Base-by-base conservation (phyloP, 139 green algal species). In the Closterium sp. region DNA sequence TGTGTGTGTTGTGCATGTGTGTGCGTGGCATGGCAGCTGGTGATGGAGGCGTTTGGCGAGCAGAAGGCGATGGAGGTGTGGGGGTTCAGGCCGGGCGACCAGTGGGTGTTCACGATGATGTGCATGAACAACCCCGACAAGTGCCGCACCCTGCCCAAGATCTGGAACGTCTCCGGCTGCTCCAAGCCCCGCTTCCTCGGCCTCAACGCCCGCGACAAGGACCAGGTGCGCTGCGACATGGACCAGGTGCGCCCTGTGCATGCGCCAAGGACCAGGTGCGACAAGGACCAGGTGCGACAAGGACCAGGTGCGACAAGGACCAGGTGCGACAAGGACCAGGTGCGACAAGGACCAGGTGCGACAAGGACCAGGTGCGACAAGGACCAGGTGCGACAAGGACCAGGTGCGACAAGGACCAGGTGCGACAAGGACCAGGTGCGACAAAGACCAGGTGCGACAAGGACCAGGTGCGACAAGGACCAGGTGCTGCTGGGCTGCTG, bases 121-220 rank as follows among this genome's bases (percentile, higher is more conserved):
- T 93, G 91, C 91, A 93, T 92, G 87, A 92, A 91, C 32, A 93
- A 92, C 87, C 86, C 91, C 31, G 87, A 91, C 31, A 93, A 91
- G 34, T 93, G 91, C 87, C 87, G 91, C 86, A 92, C 87, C 31
- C 86, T 93, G 31, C 91, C 91, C 32, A 93, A 93, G 62, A 92
- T 93, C 42, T 93, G 91, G 91, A 93, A 93, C 84, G 91, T 93
- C 22, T 92, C 87, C 27, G 91, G 91, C 22, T 93, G 91, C 87
- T 86, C 91, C 22, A 93, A 93, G 88, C 91, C 91, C 22, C 86
- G 87, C 31, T 93, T 93, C 84, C 27, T 93, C 24, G 91, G 91
- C 86, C 70, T 92, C 79, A 92, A 89, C 86, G 89, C 89, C 19
- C 89, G 89, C 34, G 89, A 92, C 42, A 38, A 73, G 29, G 89